These are phyloP conservation scores for Arthrobotrys conoides DNA, from an alignment of 2,329 filamentous ascomycete species.

Conservation along the genomic window DNA sequence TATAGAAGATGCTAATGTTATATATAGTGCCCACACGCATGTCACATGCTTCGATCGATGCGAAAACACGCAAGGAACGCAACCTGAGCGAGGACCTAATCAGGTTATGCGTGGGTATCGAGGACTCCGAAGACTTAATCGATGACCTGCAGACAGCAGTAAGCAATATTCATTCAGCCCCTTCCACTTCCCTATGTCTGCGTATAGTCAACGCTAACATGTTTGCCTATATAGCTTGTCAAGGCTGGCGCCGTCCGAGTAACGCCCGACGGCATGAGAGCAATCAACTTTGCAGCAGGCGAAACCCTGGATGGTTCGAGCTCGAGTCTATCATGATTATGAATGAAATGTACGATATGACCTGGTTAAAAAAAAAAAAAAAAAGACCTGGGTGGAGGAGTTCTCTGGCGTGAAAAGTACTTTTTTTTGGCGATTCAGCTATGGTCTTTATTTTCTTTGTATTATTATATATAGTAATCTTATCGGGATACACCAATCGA, in stretches of 20 bases:
- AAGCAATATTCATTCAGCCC: constrained; percentile 71
- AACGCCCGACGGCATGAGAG: constrained; percentile 84
- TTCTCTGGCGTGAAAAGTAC: constrained; percentile 44
- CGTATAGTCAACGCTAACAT: background rate
- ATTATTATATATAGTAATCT: background rate
- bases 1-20: background rate
- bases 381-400: constrained; percentile 18
- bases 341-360: constrained; percentile 35
- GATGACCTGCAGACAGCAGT: constrained; percentile 92
- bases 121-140: constrained; percentile 88
- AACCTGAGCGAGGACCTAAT: constrained; percentile 98
- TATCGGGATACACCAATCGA: background rate
- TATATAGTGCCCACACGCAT: constrained; percentile 89
- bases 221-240: constrained; percentile 75
- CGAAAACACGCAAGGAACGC: constrained; percentile 88
- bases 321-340: constrained; percentile 1
- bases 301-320: constrained; percentile 39
- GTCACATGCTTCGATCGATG: constrained; percentile 98
- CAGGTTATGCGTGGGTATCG: constrained; percentile 93
- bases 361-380: no score
- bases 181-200: background rate
- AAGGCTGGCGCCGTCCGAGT: constrained; percentile 94
- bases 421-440: background rate
- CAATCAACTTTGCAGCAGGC: constrained; percentile 66
- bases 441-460: background rate